phyloP scores from a whole-genome alignment of 129 eudicot species.

The Flaveria ramosissima region DNA sequence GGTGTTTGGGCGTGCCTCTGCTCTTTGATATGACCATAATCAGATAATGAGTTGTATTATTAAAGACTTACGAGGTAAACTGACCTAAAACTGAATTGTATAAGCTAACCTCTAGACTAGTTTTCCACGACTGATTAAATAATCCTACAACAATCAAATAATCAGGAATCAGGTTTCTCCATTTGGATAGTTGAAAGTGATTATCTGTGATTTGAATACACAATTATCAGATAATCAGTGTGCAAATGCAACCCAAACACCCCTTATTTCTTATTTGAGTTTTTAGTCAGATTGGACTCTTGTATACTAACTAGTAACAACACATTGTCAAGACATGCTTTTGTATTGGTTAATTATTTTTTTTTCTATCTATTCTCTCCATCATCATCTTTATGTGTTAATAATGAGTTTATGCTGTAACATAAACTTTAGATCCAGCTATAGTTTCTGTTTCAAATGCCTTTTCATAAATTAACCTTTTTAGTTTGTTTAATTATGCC shows the following conservation, averaged over 20 bases:
- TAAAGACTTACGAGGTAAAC: not conserved
- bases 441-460: not conserved
- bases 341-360: not conserved
- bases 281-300: not conserved
- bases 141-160: not conserved
- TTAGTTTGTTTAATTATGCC: not conserved
- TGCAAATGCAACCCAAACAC: slow-evolving; percentile 2
- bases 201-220: not conserved
- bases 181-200: not conserved
- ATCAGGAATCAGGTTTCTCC: not conserved
- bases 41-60: not conserved
- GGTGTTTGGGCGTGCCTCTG: not conserved
- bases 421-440: not conserved
- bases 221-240: not conserved
- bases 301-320: slow-evolving; percentile 3
- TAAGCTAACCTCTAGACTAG: not conserved
- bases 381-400: not conserved
- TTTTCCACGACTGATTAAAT: not conserved
- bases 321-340: not conserved
- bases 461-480: not conserved
- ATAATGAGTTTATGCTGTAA: slow-evolving; percentile 10
- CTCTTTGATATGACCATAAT: not conserved
- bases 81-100: not conserved
- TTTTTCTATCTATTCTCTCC: not conserved
- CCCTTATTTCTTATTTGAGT: not conserved